A percentile compares a stretch with the other conserved stretches of the same genome.
phyloP scores from a whole-genome alignment of 2,329 filamentous ascomycete genomes.

The Curvularia sp. region DNA sequence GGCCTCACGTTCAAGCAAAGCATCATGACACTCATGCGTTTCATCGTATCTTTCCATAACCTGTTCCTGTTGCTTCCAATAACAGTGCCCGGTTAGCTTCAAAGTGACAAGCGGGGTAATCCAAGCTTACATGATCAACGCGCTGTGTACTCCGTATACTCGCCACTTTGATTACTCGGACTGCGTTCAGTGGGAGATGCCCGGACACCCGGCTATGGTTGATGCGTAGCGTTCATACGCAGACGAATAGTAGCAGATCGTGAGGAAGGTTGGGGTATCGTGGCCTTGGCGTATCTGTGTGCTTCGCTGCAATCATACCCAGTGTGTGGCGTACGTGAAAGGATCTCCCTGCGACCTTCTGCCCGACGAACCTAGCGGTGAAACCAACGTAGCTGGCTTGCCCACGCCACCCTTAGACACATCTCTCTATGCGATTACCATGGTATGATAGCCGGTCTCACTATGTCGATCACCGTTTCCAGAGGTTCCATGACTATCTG shows the following conservation, averaged over 20 bases:
- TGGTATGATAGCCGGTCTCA: slow-evolving; percentile 8
- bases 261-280: background rate
- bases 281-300: slow-evolving; percentile 9
- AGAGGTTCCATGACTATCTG: background rate
- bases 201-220: slow-evolving; percentile 5
- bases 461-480: too few relatives aligned
- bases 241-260: slow-evolving; percentile 1
- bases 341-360: slow-evolving; percentile 29
- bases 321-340: slow-evolving; percentile 17
- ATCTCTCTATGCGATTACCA: slow-evolving; percentile 13
- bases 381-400: slow-evolving; percentile 16
- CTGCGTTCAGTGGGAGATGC: slow-evolving; percentile 8
- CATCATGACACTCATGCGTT: background rate
- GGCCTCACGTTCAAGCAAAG: slow-evolving; percentile 4
- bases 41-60: slow-evolving; percentile 1
- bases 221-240: slow-evolving; percentile 7
- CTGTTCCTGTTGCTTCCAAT: slow-evolving; percentile 1
- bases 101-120: slow-evolving; percentile 20
- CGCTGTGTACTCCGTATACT: slow-evolving; percentile 5
- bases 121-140: slow-evolving; percentile 11
- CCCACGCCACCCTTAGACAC: slow-evolving; percentile 14
- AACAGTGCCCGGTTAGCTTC: slow-evolving; percentile 1
- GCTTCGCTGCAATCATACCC: slow-evolving; percentile 27
- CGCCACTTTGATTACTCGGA: slow-evolving; percentile 8
- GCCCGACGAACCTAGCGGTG: slow-evolving; percentile 20